These are phyloP conservation scores for Rhynchosporium secalis DNA, from an alignment of 2,329 filamentous ascomycete genomes.

Conservation along the genomic window DNA sequence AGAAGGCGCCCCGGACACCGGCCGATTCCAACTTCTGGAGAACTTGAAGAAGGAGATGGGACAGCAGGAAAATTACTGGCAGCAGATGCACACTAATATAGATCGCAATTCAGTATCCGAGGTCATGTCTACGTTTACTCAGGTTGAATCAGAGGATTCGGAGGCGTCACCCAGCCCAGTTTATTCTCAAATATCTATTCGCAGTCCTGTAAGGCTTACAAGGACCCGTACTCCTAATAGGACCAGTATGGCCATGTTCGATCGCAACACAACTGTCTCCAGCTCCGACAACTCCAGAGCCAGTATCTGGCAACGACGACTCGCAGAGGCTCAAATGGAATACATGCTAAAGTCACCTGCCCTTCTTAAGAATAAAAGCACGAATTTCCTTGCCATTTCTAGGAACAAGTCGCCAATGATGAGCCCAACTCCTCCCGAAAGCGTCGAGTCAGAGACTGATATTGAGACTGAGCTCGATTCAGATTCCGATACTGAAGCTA, in stretches of 20 bases:
- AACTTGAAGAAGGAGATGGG: constrained; percentile 64
- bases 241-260: constrained; percentile 37
- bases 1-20: constrained; percentile 18
- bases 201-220: constrained; percentile 43
- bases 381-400: constrained; percentile 45
- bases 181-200: constrained; percentile 39
- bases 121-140: constrained; percentile 29
- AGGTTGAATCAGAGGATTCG: constrained; percentile 21
- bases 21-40: constrained; percentile 48
- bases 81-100: constrained; percentile 54
- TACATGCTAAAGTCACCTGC: constrained; percentile 46
- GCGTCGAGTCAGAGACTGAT: constrained; percentile 34
- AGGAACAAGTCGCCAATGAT: constrained; percentile 45
- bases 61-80: constrained; percentile 60
- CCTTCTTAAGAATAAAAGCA: constrained; percentile 42
- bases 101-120: constrained; percentile 39
- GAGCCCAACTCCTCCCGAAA: constrained; percentile 57
- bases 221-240: constrained; percentile 44
- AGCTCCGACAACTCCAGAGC: constrained; percentile 41
- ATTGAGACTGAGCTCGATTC: constrained; percentile 25
- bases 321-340: constrained; percentile 49
- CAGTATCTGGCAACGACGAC: constrained; percentile 47
- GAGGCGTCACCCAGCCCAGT: constrained; percentile 20
- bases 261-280: constrained; percentile 36
- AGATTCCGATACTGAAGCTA: constrained; percentile 23